phyloP scores from a whole-genome alignment of 2,329 filamentous ascomycete genomes.

The Cercospora nicotianae region DNA sequence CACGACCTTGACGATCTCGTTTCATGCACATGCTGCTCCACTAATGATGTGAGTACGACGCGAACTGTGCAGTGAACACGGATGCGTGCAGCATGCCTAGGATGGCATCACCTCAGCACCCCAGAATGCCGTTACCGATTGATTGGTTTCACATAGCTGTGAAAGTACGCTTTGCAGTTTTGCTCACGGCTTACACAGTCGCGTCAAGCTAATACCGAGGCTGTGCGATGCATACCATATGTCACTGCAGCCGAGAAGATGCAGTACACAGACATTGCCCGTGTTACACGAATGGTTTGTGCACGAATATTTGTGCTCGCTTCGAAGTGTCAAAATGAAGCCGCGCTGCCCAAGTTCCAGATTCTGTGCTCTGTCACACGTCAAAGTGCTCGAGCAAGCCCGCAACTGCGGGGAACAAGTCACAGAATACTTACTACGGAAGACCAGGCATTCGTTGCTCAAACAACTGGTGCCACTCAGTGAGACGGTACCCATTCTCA shows the following conservation, averaged over 20 bases:
- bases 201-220: neutral
- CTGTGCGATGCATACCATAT: neutral
- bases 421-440: neutral
- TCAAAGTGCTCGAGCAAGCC: neutral
- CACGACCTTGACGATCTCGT: neutral
- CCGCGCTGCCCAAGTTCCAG: neutral
- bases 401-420: neutral
- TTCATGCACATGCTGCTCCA: neutral
- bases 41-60: neutral
- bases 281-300: neutral
- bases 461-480: neutral
- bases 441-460: neutral
- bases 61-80: neutral
- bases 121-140: neutral
- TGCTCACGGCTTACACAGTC: neutral
- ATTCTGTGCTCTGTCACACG: neutral
- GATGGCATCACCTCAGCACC: neutral
- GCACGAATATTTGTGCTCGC: neutral
- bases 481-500: neutral
- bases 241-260: neutral
- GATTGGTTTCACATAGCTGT: neutral
- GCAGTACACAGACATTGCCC: neutral
- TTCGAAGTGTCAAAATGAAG: neutral
- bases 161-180: neutral
- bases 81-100: neutral